Percentiles rank a stretch among this genome's conserved stretches.
phyloP scores from a whole-genome alignment of 2,329 filamentous ascomycete genomes.

The Colletotrichum somersetense region DNA sequence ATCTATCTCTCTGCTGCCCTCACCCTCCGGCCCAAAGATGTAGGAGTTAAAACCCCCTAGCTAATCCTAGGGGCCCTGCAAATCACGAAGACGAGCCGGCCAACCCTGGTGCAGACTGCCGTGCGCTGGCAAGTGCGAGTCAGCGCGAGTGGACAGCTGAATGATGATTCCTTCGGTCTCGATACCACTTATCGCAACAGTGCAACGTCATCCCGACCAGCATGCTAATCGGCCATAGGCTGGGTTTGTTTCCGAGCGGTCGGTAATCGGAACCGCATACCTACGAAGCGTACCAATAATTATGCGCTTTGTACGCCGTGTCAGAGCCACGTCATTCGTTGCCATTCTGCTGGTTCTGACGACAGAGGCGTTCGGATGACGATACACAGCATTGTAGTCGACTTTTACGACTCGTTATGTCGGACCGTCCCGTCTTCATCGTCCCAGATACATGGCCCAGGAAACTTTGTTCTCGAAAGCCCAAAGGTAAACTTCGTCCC shows the following conservation, averaged over 20 bases:
- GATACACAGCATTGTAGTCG: background rate
- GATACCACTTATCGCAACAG: background rate
- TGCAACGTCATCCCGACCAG: background rate
- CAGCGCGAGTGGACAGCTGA: background rate
- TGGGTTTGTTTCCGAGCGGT: background rate
- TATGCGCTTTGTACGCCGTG: background rate
- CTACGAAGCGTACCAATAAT: no score
- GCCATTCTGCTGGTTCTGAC: background rate
- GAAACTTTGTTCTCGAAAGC: background rate
- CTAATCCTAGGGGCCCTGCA: background rate
- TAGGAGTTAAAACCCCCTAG: background rate
- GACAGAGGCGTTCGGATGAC: background rate
- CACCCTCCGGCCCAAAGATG: slow-evolving; percentile 12
- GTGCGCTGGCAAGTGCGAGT: slow-evolving; percentile 18
- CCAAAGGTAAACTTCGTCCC: background rate
- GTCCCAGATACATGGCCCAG: background rate
- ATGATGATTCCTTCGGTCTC: background rate
- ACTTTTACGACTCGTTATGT: background rate
- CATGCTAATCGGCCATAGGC: background rate
- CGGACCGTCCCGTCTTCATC: slow-evolving; percentile 21
- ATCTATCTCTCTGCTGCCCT: background rate
- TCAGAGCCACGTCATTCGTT: background rate
- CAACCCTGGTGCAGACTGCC: background rate
- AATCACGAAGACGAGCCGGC: background rate
- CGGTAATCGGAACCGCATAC: background rate